Evolutionary conservation across 1,284 basidiomycete species (phyloP).

Genomic region (Neolentinus lepideus): DNA sequence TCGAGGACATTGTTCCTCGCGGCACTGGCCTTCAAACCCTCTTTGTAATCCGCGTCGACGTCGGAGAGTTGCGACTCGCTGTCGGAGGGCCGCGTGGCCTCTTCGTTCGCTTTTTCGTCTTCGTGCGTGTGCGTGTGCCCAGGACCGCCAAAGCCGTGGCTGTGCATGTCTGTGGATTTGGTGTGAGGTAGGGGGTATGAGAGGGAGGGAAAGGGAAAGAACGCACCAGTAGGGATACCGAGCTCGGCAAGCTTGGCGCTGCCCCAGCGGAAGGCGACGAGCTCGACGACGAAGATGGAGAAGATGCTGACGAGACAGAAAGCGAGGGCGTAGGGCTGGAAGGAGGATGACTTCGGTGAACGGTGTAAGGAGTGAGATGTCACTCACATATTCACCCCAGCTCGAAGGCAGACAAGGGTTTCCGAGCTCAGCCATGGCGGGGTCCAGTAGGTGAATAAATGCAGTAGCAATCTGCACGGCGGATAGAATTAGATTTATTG

Average conservation of each 20-base stretch:
- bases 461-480: conserved; percentile 75
- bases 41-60: conserved; percentile 1
- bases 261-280: conserved; percentile 80
- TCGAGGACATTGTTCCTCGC: conserved; percentile 20
- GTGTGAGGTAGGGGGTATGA: too few relatives aligned
- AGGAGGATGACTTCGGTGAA: neutral
- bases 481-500: conserved; percentile 3
- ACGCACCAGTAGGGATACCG: conserved; percentile 51
- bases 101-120: neutral
- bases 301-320: conserved; percentile 80
- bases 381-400: conserved; percentile 72
- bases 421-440: conserved; percentile 66
- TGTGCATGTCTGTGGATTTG: neutral
- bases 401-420: conserved; percentile 65
- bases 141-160: neutral
- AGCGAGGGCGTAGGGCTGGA: conserved; percentile 73
- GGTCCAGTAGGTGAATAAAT: conserved; percentile 81
- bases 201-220: too few relatives aligned
- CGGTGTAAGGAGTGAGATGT: neutral
- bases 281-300: conserved; percentile 77
- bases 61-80: conserved; percentile 5
- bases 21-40: conserved; percentile 1
- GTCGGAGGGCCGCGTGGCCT: neutral
- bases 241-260: conserved; percentile 52
- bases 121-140: neutral